Evolutionary conservation across 202 grass and related monocot genomes (phyloP), one percentile per base, ranked within the genome.

Genomic region (Bolboschoenoplectus hybrid): DNA sequence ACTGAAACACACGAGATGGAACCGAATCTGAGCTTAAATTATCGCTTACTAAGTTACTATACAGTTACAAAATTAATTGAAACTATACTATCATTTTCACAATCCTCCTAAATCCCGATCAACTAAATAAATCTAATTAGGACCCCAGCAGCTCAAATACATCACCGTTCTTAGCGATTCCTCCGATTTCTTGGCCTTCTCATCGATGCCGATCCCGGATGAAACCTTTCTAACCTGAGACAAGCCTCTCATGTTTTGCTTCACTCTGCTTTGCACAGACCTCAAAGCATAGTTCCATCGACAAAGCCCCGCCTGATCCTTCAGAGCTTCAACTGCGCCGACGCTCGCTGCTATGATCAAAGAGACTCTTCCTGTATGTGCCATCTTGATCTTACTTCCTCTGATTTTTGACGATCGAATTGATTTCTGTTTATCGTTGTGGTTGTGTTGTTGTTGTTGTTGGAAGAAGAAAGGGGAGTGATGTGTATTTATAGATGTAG

Each of bases 111-210:
- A 45, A 77, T 76, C 32, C 6, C 40, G 58, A 79, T 41, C 2
- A 40, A 53, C n/a, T n/a, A n/a, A n/a, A 5, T 6, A 6, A 67
- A 34, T 14, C 16, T 89, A 92, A 75, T 94, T 97, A 34, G 92
- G 91, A 7, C 95, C 95, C 89, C 92, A 97, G 83, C 85, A 90
- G 50, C 83, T 89, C 74, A 93, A 39, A 84, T 89, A 93, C 89
- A 95, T 93, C 13, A 95, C 88, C 0, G 89, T 93, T 57, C 91
- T 84, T 26, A 97, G 52, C 52, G 85, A 74, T 49, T 92, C 91
- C 89, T 97, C 83, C 13, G 90, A 45, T 75, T 39, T 81, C 91
- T 71, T 83, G 0, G 89, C 91, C 19, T 83, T 89, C 75, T 75
- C 88, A 17, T 19, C 67, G 7, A 57, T 3, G 5, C 17, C 47